Base-by-base conservation (phyloP, 768 basidiomycete genomes). In the Megacollybia marginata region DNA sequence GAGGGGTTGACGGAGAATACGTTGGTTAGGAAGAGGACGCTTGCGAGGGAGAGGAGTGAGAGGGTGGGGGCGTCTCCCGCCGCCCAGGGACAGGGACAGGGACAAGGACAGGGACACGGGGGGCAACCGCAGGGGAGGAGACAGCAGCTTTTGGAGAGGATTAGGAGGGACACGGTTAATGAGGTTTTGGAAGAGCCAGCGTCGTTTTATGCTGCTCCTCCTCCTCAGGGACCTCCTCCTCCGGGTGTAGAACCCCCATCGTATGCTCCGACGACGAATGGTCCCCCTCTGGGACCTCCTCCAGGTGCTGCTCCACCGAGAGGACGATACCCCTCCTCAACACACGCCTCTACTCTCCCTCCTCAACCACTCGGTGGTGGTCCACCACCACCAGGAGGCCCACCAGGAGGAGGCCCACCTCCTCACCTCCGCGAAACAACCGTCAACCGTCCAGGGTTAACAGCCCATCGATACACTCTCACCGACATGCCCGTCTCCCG, bases 1-100 rank as follows among this genome's bases (percentile, higher is more conserved):
- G 83, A 93, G 52, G 67, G 66, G 0, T 77, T 89, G 54, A 87
- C 92, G 8, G 85, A 92, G 58, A 69, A 66, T 48, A 92, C 83
- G 49, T 80, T 98, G 42, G 84, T 94, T 8, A 75, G 94, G 1
- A 87, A 82, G 53, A 80, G 91, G 12, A 96, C 92, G 0, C 68
- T 69, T 50, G 93, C 76, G 48, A 79, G 79, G 53, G 70, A 82
- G 44, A 54, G 51, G 38, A 54, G 52, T 33, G 33, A 51, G 44
- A 49, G 49, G 36, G 51, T 48, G 32, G 50, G 45, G 44, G 47
- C 44, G 1, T 40, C 32, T 2, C 43, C 48, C 33, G 52, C 47
- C 11, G 55, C 61, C 54, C n/a, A n/a, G 52, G 59, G 49, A 34
- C 40, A n/a, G 44, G 52, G 42, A 46, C 38, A 4, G 46, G 44